Base-by-base conservation (phyloP, 2,329 filamentous ascomycete genomes). In the Talaromyces sp. region DNA sequence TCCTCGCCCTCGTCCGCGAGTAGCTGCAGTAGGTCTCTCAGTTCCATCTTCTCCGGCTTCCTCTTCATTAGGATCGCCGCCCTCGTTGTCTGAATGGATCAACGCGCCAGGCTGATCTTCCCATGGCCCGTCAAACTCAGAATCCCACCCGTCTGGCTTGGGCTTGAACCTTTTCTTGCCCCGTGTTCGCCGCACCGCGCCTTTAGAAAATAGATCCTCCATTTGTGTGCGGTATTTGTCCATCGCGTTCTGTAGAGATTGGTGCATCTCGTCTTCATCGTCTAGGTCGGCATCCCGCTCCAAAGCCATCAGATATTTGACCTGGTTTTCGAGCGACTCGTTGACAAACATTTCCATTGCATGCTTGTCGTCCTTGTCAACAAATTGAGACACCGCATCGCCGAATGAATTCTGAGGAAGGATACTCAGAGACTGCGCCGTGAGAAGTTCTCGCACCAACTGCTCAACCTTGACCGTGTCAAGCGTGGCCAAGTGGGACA, bases 291-390 rank as follows among this genome's bases (percentile, higher is more conserved):
- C 85, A 0, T 85, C 81, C 52, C 89, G 85, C 6, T 87, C 84
- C 3, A 91, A 76, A 0, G 81, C 79, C 35, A 92, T 79, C 68
- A 93, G 81, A 63, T 89, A 83, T 65, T 86, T 86, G 19, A 92
- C 83, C 68, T 92, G 89, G 24, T 82, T 85, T 2, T 84, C 81
- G 2, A 93, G 77, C 14, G 88, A 88, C 32, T 91, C 87, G 24
- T 83, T 84, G 10, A 93, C 87, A 67, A 93, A 93, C 50, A 86
- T 79, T 69, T 92, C 87, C 87, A 97, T 91, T 2, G 91, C 91
- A 67, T 94, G 88, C 70, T 92, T 96, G 77, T 99, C 94, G 65
- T 96, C 91, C 66, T 97, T 97, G 72, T 92, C 88, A 27, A 99
- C 91, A 68, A 94, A 99, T 63, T 96, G 90, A 53, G 87, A 88